These are phyloP conservation scores for Maudiozyma serrabonitensis DNA, from an alignment of 805 yeast genomes.

Conservation along the genomic window DNA sequence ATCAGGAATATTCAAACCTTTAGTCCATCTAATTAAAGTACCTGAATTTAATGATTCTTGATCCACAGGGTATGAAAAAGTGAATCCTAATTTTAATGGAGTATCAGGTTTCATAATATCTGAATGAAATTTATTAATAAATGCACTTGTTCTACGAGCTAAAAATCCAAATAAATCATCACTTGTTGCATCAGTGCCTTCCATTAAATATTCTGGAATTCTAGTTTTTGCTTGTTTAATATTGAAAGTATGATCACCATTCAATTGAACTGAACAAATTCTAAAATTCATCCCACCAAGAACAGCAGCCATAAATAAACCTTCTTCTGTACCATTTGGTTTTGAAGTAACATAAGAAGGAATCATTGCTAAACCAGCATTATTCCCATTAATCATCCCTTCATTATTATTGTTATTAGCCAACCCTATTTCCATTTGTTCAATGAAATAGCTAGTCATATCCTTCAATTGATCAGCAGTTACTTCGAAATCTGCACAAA, in stretches of 20 bases:
- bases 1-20: slow-evolving; percentile 83
- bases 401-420: slow-evolving; percentile 8
- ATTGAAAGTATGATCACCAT: slow-evolving; percentile 70
- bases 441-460: slow-evolving; percentile 42
- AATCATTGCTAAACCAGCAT: slow-evolving; percentile 71
- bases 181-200: slow-evolving; percentile 40
- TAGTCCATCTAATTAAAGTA: slow-evolving; percentile 86
- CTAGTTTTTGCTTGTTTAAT: slow-evolving; percentile 68
- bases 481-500: slow-evolving; percentile 21
- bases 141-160: slow-evolving; percentile 58
- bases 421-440: slow-evolving; percentile 54
- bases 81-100: slow-evolving; percentile 74
- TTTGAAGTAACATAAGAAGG: slow-evolving; percentile 81
- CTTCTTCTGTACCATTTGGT: slow-evolving; percentile 80
- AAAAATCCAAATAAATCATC: slow-evolving; percentile 64
- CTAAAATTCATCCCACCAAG: slow-evolving; percentile 95
- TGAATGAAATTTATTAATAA: slow-evolving; percentile 57
- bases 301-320: slow-evolving; percentile 81
- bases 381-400: slow-evolving; percentile 26
- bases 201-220: slow-evolving; percentile 70
- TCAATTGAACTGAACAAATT: slow-evolving; percentile 75
- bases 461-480: slow-evolving; percentile 19
- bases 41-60: slow-evolving; percentile 79
- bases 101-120: slow-evolving; percentile 31
- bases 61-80: slow-evolving; percentile 86